Base-by-base conservation (phyloP, 257 asterid genomes). In the Ilex aquifolium region DNA sequence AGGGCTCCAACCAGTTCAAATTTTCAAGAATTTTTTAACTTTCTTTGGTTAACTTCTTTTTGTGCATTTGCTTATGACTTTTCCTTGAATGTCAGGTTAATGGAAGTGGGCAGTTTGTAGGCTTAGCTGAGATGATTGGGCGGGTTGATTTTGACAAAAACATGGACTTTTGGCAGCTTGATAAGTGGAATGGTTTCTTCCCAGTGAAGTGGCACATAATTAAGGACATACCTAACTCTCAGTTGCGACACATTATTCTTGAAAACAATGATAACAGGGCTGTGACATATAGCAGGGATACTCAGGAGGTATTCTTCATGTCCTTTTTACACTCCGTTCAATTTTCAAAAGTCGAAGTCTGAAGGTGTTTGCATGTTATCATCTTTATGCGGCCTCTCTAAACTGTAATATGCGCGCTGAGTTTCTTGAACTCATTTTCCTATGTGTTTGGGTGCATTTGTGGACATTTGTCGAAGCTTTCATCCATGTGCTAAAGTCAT, bases 81-180 rank as follows among this genome's bases (percentile, higher is more conserved):
- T 56, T 27, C 17, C 7, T 15, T 30, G 5, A 31, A 63, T 60
- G 68, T 63, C 68, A 88, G 96, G 96, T 86, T 44, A 90, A 90
- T 64, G 83, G 79, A 62, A 90, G 97, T 71, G 95, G 97, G 11
- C 97, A 90, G 75, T 90, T 90, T 66, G 65, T 87, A n/a, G 97
- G 97, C 15, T 83, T 87, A 62, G 95, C 95, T 59, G 95, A 90
- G 84, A 90, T 90, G 97, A 65, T 72, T 49, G 97, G 91, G 44
- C 86, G 31, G 44, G 91, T 90, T 57, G 97, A 90, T 75, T 87
- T 85, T 64, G 69, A 75, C 85, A 90, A 80, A 69, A 79, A 72
- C 46, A 85, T 90, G 91, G 90, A 87, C 69, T 90, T 90, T 64
- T 90, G 97, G 97, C 95, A 90, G 84, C 80, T 79, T 12, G 94